Evolutionary conservation across 208 protist species (phyloP).

Genomic region (Trypanosoma melophagium): DNA sequence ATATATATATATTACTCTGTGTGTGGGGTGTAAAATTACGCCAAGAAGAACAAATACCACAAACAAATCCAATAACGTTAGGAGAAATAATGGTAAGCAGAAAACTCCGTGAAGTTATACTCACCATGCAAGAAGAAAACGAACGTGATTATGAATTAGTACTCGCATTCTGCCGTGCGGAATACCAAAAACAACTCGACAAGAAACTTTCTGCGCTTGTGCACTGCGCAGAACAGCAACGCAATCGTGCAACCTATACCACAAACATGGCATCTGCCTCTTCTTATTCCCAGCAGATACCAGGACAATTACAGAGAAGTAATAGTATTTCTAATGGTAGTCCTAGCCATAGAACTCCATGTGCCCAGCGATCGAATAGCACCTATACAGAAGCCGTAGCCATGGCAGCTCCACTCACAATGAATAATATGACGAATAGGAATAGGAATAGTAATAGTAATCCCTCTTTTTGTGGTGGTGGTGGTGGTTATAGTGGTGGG

Average conservation of each 20-base stretch:
- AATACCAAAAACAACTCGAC: conserved; percentile 10
- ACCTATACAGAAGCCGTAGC: too few relatives aligned
- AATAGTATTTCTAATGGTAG: neutral
- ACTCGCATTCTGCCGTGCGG: neutral
- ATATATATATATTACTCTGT: neutral
- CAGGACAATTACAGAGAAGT: neutral
- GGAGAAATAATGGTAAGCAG: neutral
- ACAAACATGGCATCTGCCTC: too few relatives aligned
- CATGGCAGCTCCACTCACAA: too few relatives aligned
- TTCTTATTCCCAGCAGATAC: neutral
- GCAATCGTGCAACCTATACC: neutral
- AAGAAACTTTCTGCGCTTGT: conserved; percentile 1
- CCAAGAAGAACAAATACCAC: neutral
- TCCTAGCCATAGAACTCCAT: neutral
- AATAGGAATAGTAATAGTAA: neutral
- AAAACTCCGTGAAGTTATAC: neutral
- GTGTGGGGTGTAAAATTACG: neutral
- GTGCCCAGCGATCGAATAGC: too few relatives aligned
- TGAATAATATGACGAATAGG: too few relatives aligned
- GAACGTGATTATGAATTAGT: conserved; percentile 5
- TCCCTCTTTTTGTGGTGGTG: too few relatives aligned
- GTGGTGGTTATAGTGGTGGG: too few relatives aligned
- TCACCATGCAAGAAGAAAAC: conserved; percentile 5
- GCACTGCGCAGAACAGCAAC: neutral
- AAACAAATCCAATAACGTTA: too few relatives aligned